A percentile compares a stretch with the other conserved stretches of the same genome.
These are phyloP conservation scores for Elsinoe australis DNA, from an alignment of 2,329 filamentous ascomycete species.

Conservation along the genomic window DNA sequence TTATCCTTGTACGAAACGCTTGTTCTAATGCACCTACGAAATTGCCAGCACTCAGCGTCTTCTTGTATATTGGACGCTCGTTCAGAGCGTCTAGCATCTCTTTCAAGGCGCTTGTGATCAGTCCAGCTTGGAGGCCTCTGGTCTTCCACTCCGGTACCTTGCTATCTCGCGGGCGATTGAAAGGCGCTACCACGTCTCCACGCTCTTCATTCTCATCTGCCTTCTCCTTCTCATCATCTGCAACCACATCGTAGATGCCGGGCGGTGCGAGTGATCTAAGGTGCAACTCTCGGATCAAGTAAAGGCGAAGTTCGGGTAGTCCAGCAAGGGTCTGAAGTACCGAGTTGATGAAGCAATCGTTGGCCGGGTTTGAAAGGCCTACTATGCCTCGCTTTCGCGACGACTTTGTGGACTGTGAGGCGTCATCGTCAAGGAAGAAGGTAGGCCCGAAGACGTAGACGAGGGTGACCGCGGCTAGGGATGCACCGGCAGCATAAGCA, in stretches of 20 bases:
- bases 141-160: conserved; percentile 41
- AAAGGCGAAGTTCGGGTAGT: conserved; percentile 77
- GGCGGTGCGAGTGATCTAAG: conserved; percentile 70
- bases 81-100: conserved; percentile 88
- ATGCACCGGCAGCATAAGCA: conserved; percentile 90
- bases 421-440: conserved; percentile 83
- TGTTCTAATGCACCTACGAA: conserved; percentile 78
- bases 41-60: conserved; percentile 79
- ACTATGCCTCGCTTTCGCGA: conserved; percentile 78
- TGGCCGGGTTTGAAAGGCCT: conserved; percentile 81
- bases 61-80: conserved; percentile 85
- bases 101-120: conserved; percentile 82
- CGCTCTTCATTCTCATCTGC: conserved; percentile 46
- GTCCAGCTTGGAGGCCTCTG: conserved; percentile 62
- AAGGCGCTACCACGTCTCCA: conserved; percentile 47
- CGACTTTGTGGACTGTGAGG: conserved; percentile 48
- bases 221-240: conserved; percentile 26
- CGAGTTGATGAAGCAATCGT: conserved; percentile 80
- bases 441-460: conserved; percentile 98
- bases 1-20: conserved; percentile 85
- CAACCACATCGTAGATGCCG: conserved; percentile 56
- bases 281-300: conserved; percentile 86
- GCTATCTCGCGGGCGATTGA: conserved; percentile 46
- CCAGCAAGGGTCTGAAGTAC: conserved; percentile 89
- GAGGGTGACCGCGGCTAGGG: conserved; percentile 85